These are phyloP conservation scores for Penicillium steckii DNA, from an alignment of 495 filamentous ascomycete genomes.

Conservation along the genomic window DNA sequence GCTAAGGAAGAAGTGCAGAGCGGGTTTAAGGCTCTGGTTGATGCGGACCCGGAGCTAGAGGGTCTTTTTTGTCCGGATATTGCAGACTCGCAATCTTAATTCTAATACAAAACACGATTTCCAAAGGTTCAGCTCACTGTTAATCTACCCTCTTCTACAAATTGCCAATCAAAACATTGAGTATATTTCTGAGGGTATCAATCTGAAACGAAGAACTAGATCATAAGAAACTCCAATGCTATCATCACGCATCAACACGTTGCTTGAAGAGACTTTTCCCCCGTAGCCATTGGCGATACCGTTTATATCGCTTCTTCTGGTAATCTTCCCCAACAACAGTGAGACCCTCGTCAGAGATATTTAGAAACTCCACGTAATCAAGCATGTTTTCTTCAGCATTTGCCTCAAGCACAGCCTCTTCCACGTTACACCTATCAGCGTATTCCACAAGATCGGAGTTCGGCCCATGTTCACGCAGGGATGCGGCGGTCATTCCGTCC, in stretches of 20 bases:
- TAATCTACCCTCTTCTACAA: too few species aligned
- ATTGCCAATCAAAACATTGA: neutral
- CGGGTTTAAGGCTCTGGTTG: constrained; percentile 36
- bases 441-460: constrained; percentile 75
- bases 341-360: constrained; percentile 75
- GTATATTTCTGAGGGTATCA: constrained; percentile 19
- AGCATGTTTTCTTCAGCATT: constrained; percentile 66
- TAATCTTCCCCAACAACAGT: constrained; percentile 84
- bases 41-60: constrained; percentile 35
- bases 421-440: constrained; percentile 52
- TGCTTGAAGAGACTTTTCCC: constrained; percentile 95
- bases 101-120: neutral
- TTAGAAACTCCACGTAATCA: constrained; percentile 73
- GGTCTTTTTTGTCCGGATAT: constrained; percentile 22
- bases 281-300: constrained; percentile 88
- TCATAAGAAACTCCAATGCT: neutral
- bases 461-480: constrained; percentile 38
- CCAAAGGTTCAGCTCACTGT: too few species aligned
- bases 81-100: neutral
- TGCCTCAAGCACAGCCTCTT: constrained; percentile 31
- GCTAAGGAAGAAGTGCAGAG: constrained; percentile 26
- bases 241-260: constrained; percentile 59
- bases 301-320: constrained; percentile 90
- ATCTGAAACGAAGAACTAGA: constrained; percentile 9
- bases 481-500: constrained; percentile 44